phyloP scores from a whole-genome alignment of 2,329 filamentous ascomycete species.

The Penicillium sp. region DNA sequence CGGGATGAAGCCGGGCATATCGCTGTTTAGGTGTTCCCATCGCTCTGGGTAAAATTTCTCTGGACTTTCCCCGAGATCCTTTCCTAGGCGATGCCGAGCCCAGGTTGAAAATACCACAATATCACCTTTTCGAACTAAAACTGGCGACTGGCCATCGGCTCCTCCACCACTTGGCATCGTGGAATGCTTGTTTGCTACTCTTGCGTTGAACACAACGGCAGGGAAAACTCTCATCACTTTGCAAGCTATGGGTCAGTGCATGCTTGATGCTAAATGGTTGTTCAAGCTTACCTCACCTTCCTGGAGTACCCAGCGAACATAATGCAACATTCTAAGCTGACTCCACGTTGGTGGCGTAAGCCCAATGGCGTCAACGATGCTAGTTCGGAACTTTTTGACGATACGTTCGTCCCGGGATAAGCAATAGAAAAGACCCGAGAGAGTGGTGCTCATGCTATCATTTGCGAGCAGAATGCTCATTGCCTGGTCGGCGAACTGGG shows the following conservation, averaged over 20 bases:
- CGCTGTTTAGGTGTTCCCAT: not conserved
- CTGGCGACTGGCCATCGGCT: not conserved
- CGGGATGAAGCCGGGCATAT: not conserved
- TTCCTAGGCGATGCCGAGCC: not conserved
- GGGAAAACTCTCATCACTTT: not conserved
- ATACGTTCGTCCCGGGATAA: constrained; percentile 6
- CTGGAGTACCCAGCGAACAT: constrained; percentile 8
- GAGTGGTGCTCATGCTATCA: constrained; percentile 12
- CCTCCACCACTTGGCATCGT: not conserved
- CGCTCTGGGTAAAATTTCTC: not conserved
- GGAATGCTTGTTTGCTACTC: not conserved
- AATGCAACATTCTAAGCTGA: constrained; percentile 7
- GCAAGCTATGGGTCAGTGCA: not conserved
- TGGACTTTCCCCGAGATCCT: not conserved
- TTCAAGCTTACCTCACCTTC: not conserved
- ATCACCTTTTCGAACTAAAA: too few relatives aligned
- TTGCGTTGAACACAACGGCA: not conserved
- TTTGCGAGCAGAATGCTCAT: constrained; percentile 11
- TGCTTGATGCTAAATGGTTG: not conserved
- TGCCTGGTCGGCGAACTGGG: constrained; percentile 2
- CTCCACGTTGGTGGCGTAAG: constrained; percentile 1
- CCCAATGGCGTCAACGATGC: not conserved
- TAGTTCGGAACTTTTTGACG: not conserved
- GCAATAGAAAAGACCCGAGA: constrained; percentile 13
- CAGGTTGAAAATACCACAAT: not conserved